phyloP scores from a whole-genome alignment of 1,284 basidiomycete species.

The Puccinia triticina region DNA sequence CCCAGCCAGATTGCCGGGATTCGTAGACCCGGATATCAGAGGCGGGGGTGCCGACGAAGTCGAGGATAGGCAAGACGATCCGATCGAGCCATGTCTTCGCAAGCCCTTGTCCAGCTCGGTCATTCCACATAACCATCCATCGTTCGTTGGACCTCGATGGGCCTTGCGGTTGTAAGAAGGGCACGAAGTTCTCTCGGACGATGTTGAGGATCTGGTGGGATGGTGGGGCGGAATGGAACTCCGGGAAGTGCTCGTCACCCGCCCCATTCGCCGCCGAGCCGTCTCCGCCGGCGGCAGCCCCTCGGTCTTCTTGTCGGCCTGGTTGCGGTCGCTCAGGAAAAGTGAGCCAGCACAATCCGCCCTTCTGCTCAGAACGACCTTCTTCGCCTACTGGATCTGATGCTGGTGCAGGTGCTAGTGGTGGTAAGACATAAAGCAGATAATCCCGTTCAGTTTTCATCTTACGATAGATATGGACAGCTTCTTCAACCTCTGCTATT shows the following conservation, averaged over 20 bases:
- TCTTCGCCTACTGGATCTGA: not conserved
- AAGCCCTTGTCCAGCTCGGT: constrained; percentile 16
- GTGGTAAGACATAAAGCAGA: constrained; percentile 34
- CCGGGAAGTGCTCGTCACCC: not conserved
- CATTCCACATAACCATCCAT: constrained; percentile 42
- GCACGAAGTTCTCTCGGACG: constrained; percentile 40
- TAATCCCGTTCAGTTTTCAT: constrained; percentile 40
- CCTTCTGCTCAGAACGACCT: not conserved
- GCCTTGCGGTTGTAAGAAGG: constrained; percentile 21
- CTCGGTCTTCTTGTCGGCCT: not conserved
- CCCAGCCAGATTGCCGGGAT: constrained; percentile 10
- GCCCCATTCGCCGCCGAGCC: not conserved
- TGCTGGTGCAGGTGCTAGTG: not conserved
- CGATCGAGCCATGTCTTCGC: constrained; percentile 36
- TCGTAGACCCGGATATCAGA: not conserved
- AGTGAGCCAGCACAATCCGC: constrained; percentile 42
- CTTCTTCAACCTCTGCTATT: too few species aligned
- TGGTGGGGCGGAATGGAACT: constrained; percentile 33
- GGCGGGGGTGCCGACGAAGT: constrained; percentile 15
- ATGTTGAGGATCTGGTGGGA: constrained; percentile 41
- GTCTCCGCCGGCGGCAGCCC: not conserved
- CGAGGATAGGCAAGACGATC: constrained; percentile 31
- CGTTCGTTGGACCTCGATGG: not conserved
- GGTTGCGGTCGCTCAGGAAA: not conserved
- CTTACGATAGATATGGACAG: not conserved